A percentile compares a stretch with the other conserved stretches of the same genome.
These are phyloP conservation scores for Xylariaceae sp. DNA, from an alignment of 2,329 filamentous ascomycete genomes.

Conservation along the genomic window DNA sequence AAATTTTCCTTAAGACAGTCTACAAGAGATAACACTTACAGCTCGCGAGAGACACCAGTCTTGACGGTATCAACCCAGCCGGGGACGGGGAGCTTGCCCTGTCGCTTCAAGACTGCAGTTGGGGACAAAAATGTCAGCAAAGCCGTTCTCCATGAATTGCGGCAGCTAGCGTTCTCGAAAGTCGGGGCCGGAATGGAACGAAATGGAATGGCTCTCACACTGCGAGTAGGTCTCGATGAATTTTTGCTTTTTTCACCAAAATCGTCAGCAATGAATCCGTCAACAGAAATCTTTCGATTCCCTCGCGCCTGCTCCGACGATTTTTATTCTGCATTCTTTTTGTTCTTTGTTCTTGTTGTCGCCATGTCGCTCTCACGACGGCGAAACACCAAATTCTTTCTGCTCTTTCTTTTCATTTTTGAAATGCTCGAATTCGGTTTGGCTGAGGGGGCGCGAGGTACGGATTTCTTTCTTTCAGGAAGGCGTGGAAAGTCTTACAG, in stretches of 20 bases:
- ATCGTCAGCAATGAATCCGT: slow-evolving; percentile 67
- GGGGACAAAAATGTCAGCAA: slow-evolving; percentile 5
- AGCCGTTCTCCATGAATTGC: background rate
- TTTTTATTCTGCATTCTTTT: slow-evolving; percentile 10
- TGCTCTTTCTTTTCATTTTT: too few species aligned
- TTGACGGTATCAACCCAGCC: slow-evolving; percentile 98
- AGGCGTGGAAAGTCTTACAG: slow-evolving; percentile 46
- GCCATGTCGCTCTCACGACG: too few species aligned
- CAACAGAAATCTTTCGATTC: slow-evolving; percentile 67
- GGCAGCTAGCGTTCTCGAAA: background rate
- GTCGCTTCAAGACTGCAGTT: slow-evolving; percentile 68
- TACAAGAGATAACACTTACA: slow-evolving; percentile 34
- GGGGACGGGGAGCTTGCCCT: slow-evolving; percentile 87
- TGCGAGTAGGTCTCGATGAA: slow-evolving; percentile 82
- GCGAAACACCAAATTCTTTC: too few species aligned
- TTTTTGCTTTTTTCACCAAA: slow-evolving; percentile 62
- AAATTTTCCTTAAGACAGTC: background rate
- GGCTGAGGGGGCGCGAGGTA: slow-evolving; percentile 13
- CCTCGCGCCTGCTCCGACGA: slow-evolving; percentile 61
- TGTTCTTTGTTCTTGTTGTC: too few species aligned
- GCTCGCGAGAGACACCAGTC: slow-evolving; percentile 93
- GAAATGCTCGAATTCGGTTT: slow-evolving; percentile 10
- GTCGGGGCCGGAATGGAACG: background rate
- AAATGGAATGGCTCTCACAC: slow-evolving; percentile 33
- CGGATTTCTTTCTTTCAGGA: too few species aligned